Evolutionary conservation across 2,329 filamentous ascomycete species (phyloP).

Genomic region (Ceratocystis eucalypticola): DNA sequence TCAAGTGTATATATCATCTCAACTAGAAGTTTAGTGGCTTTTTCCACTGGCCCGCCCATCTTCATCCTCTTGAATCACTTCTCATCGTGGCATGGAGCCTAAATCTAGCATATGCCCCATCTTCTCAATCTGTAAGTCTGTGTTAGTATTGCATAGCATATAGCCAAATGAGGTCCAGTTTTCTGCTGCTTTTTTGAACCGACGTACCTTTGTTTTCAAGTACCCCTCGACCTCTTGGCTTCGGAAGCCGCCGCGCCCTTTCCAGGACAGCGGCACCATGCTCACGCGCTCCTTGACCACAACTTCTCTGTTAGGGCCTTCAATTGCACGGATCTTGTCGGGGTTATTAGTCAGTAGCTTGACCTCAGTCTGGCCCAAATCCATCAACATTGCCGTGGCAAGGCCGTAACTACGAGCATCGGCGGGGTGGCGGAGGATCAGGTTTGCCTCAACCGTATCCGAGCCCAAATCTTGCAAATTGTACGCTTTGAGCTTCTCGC

Average conservation of each 20-base stretch:
- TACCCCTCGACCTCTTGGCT: conserved; percentile 89
- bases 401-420: conserved; percentile 90
- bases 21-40: background rate
- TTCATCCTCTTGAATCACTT: background rate
- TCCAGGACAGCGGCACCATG: conserved; percentile 94
- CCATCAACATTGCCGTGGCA: conserved; percentile 86
- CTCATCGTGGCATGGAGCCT: conserved; percentile 23
- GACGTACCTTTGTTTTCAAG: conserved; percentile 75
- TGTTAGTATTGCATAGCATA: conserved; percentile 2
- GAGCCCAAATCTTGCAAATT: conserved; percentile 92
- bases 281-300: conserved; percentile 79
- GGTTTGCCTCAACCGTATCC: conserved; percentile 95
- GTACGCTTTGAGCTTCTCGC: conserved; percentile 95
- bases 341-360: conserved; percentile 90
- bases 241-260: conserved; percentile 66
- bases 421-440: conserved; percentile 79
- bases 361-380: conserved; percentile 68
- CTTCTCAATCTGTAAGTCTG: conserved; percentile 53
- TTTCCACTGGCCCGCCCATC: background rate
- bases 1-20: background rate
- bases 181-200: background rate
- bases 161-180: background rate
- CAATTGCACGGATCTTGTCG: conserved; percentile 88
- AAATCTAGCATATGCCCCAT: conserved; percentile 71
- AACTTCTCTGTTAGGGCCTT: conserved; percentile 79